phyloP scores from a whole-genome alignment of 176 grass and related monocot genomes.

The Dactylis glomerata region DNA sequence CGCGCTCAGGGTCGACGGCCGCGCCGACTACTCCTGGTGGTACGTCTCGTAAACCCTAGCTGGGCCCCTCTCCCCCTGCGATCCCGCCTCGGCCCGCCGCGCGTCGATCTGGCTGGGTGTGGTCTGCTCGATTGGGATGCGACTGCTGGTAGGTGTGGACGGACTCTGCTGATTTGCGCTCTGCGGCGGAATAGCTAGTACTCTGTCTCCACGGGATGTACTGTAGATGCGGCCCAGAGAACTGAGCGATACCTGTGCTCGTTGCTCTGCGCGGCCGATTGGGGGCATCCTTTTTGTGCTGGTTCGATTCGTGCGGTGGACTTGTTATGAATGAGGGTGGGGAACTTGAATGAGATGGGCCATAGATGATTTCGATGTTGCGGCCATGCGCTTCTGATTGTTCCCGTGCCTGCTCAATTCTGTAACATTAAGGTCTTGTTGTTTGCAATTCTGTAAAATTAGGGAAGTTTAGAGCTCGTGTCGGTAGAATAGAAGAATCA shows the following conservation, averaged over 20 bases:
- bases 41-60: slow-evolving; percentile 52
- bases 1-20: slow-evolving; percentile 66
- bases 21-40: slow-evolving; percentile 83
- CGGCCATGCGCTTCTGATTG: background rate
- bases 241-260: background rate
- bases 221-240: background rate
- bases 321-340: background rate
- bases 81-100: background rate
- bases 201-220: background rate
- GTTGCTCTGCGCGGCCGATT: background rate
- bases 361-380: background rate
- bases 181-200: background rate
- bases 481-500: background rate
- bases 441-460: background rate
- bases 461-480: background rate
- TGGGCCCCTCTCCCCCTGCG: background rate
- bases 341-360: background rate
- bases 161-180: background rate
- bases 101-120: background rate
- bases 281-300: background rate
- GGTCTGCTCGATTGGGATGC: background rate
- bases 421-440: background rate
- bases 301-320: background rate
- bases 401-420: background rate
- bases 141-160: background rate